Percentiles rank a stretch among this genome's conserved stretches.
Evolutionary conservation across 1,139 yeast species (phyloP).

Genomic region (Pichia inconspicua): DNA sequence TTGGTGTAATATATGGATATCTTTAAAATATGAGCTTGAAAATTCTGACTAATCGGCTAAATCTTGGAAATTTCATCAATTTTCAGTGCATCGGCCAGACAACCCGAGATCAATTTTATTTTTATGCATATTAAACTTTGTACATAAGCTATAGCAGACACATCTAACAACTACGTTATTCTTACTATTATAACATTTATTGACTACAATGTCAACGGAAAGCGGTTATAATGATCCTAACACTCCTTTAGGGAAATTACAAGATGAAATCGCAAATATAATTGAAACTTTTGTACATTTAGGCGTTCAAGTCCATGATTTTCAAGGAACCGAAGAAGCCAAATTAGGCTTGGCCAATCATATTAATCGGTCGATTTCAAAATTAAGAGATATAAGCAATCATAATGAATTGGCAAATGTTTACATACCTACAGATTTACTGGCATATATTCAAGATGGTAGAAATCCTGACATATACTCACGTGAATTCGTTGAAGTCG

Average conservation of each 20-base stretch:
- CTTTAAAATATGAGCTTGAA: not conserved
- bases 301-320: slow-evolving; percentile 89
- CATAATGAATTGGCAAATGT: slow-evolving; percentile 30
- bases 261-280: slow-evolving; percentile 56
- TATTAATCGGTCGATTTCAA: slow-evolving; percentile 22
- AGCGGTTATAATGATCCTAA: slow-evolving; percentile 17
- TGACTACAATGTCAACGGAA: slow-evolving; percentile 26
- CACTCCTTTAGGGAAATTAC: slow-evolving; percentile 42
- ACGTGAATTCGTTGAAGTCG: slow-evolving; percentile 89
- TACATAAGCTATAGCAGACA: too few relatives aligned
- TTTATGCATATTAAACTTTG: too few relatives aligned
- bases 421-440: slow-evolving; percentile 68
- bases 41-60: not conserved
- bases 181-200: not conserved
- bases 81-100: too few relatives aligned
- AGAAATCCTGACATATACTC: slow-evolving; percentile 96
- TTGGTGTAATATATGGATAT: too few relatives aligned
- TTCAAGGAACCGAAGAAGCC: slow-evolving; percentile 72
- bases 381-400: slow-evolving; percentile 15
- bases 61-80: not conserved
- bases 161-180: not conserved
- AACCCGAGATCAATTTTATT: too few relatives aligned
- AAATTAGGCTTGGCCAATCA: slow-evolving; percentile 42
- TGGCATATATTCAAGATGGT: slow-evolving; percentile 87
- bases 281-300: slow-evolving; percentile 84